Base-by-base conservation (phyloP, 2,329 filamentous ascomycete genomes). In the Phaeoacremonium minimum region DNA sequence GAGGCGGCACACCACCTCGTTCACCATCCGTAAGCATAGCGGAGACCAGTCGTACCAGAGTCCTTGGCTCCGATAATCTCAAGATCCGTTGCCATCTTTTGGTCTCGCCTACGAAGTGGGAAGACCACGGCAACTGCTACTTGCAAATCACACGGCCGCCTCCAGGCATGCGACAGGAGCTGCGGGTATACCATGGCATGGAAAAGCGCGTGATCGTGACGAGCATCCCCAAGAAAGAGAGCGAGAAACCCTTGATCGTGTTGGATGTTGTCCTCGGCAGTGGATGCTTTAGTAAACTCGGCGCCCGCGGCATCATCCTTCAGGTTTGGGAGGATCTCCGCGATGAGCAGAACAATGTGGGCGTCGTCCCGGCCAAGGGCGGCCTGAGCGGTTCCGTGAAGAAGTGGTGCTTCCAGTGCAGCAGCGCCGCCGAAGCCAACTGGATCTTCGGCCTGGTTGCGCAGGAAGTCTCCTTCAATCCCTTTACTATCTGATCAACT, bases 151-250 rank as follows among this genome's bases (percentile, higher is more conserved):
- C 89, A 56, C 77, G 80, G 14, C 85, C 87, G n/a, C 83, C 71
- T 35, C 75, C 63, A 22, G 77, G 76, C 6, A 75, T 73, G 57
- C 67, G 67, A 29, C 77, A 75, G 61, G 77, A 73, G 40, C 68
- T 78, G 36, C 66, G 71, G 28, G 75, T 75, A 45, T 69, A 80
- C 43, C 74, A 82, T 48, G 80, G 82, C 14, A 65, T 85, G 45
- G 86, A 95, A 64, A 96, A 96, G 66, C 82, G 91, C 7, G 80
- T 98, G 40, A 69, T 95, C 13, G 81, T 96, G 16, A 78, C 76
- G 5, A 81, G 80, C 6, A 83, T 87, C 52, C 82, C 80, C 2
- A 77, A 80, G 58, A 77, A 75, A 53, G 60, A 67, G n/a, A 56
- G 61, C 15, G 71, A 75, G 20, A 58, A 62, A 18, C 76, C 77